A percentile compares a stretch with the other conserved stretches of the same genome.
phyloP scores from a whole-genome alignment of 345 rosid genomes.

The Erysimum cheiranthoides region DNA sequence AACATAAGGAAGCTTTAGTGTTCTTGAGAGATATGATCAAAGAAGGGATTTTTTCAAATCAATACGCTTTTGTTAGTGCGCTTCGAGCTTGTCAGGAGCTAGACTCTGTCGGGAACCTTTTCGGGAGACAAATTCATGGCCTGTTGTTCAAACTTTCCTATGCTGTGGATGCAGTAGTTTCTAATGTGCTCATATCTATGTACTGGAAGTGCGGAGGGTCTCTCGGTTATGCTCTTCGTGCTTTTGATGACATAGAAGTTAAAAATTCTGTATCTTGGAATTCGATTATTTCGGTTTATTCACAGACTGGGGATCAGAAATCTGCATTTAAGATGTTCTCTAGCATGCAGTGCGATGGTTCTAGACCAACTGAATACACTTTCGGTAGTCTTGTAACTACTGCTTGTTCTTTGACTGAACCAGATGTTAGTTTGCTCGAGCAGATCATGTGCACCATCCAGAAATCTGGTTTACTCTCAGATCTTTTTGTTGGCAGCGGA shows the following conservation, averaged over 20 bases:
- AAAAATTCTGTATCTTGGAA: slow-evolving; percentile 78
- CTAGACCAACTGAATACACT: slow-evolving; percentile 83
- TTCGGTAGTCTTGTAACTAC: slow-evolving; percentile 80
- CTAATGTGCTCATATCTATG: slow-evolving; percentile 79
- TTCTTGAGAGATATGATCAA: slow-evolving; percentile 62
- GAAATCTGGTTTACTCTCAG: slow-evolving; percentile 71
- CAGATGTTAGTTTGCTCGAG: slow-evolving; percentile 62
- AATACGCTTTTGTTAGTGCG: slow-evolving; percentile 71
- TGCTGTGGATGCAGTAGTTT: slow-evolving; percentile 61
- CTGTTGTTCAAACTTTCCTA: slow-evolving; percentile 58
- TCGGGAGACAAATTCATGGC: slow-evolving; percentile 85
- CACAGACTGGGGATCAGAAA: slow-evolving; percentile 58
- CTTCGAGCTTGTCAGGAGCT: slow-evolving; percentile 75
- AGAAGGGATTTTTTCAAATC: slow-evolving; percentile 59
- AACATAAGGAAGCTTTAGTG: slow-evolving; percentile 56
- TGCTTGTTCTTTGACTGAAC: slow-evolving; percentile 60
- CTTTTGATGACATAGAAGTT: slow-evolving; percentile 65
- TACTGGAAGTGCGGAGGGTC: slow-evolving; percentile 62
- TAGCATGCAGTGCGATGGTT: slow-evolving; percentile 59
- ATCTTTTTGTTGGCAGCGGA: slow-evolving; percentile 91
- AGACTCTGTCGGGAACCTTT: slow-evolving; percentile 49
- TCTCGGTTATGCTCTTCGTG: slow-evolving; percentile 52
- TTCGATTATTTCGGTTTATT: slow-evolving; percentile 71
- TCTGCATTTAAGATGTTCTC: slow-evolving; percentile 70
- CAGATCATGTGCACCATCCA: slow-evolving; percentile 69